Evolutionary conservation across 768 basidiomycete genomes (phyloP).

Genomic region (Lactifluus piperatus): DNA sequence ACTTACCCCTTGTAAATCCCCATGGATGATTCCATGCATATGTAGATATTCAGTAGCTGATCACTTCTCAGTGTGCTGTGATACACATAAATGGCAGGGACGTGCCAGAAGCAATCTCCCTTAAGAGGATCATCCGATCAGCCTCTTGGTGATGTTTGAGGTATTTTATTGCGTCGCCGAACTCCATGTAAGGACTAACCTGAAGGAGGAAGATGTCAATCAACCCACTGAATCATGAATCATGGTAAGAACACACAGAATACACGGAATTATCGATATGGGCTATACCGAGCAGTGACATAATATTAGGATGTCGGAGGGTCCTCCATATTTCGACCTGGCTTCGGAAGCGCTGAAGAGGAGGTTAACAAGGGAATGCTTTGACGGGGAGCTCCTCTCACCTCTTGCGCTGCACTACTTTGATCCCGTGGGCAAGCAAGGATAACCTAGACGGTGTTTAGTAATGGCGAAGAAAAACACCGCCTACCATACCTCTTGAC

Average conservation of each 20-base stretch:
- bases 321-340: conserved; percentile 20
- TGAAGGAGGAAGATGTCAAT: background rate
- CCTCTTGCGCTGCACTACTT: conserved; percentile 7
- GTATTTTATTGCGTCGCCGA: conserved; percentile 5
- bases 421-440: conserved; percentile 13
- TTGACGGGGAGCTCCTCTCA: background rate
- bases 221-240: background rate
- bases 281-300: conserved; percentile 13
- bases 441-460: background rate
- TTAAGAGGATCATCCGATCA: conserved; percentile 2
- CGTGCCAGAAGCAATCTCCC: conserved; percentile 11
- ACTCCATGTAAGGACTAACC: conserved; percentile 13
- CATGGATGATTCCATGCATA: conserved; percentile 9
- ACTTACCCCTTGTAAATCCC: conserved; percentile 15
- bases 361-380: background rate
- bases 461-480: background rate
- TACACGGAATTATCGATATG: conserved; percentile 4
- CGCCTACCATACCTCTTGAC: background rate
- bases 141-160: conserved; percentile 1
- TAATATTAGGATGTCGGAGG: conserved; percentile 13
- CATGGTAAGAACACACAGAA: background rate
- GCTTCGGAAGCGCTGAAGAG: conserved; percentile 7
- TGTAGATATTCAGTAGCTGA: conserved; percentile 14
- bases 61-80: background rate
- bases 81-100: background rate